Base-by-base conservation (phyloP, 2,329 filamentous ascomycete species). In the Pseudonectria buxi region DNA sequence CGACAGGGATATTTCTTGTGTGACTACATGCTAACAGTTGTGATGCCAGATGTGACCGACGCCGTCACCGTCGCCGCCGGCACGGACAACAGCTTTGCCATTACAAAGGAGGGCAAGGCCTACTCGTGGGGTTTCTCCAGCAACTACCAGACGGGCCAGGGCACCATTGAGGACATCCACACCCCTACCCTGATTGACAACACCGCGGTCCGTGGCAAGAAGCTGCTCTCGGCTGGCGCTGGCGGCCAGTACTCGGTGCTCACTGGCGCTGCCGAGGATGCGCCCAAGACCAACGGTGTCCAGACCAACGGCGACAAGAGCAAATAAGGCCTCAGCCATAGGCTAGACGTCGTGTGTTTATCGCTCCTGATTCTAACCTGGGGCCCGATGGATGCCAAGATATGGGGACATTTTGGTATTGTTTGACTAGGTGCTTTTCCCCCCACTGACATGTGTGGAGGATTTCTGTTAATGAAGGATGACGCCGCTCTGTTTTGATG, bases 151-250 rank as follows among this genome's bases (percentile, higher is more conserved):
- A 88, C 84, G 6, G 86, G 86, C 6, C 80, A 81, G 44, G 84
- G 83, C 26, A 81, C 74, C 2, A 77, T 77, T n/a, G 85, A 92
- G 32, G 87, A 95, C 49, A 74, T 95, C 22, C 73, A 82, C 47
- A 71, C 76, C 15, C 86, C 89, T 0, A 92, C 83, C 0, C 53
- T 81, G 32, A 85, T 95, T 37, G 84, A 94, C 53, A 95, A 95
- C 65, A 84, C 81, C 10, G 88, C 87, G 28, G 76, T 92, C 18
- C 74, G 79, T 22, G 85, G 77, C 28, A 81, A 83, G 63, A 78
- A 81, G 59, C 71, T 95, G 28, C 71, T 79, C 24, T 86, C 74
- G 62, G 85, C 84, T n/a, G 86, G 85, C 28, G 83, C 83, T n/a
- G 89, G 90, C 46, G 88, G 88, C 5, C 89, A 95, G 56, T 95